phyloP scores from a whole-genome alignment of 345 rosid species.

The Melaleuca quinquenervia region DNA sequence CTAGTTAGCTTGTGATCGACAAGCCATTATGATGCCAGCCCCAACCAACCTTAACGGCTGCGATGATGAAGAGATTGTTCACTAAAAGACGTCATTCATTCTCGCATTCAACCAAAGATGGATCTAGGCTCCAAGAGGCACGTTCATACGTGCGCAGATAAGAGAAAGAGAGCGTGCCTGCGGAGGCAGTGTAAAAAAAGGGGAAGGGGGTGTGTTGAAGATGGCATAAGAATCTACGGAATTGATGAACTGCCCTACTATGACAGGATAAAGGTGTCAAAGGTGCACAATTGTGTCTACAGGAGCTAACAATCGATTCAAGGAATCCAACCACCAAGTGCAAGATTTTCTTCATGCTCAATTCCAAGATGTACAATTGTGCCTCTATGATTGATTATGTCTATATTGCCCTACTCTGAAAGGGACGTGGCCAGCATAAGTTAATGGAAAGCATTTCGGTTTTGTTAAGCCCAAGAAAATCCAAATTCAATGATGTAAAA shows the following conservation, averaged over 20 bases:
- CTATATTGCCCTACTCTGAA: neutral
- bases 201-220: neutral
- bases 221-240: neutral
- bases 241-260: neutral
- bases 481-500: neutral
- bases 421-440: neutral
- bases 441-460: neutral
- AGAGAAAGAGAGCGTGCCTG: neutral
- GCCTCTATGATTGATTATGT: neutral
- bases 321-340: neutral
- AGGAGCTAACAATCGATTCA: neutral
- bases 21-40: neutral
- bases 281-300: neutral
- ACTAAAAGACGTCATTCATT: neutral
- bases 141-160: neutral
- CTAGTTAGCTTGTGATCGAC: neutral
- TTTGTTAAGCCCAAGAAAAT: neutral
- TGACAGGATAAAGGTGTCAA: neutral
- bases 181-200: neutral
- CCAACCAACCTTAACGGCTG: neutral
- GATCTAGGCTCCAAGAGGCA: neutral
- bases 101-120: neutral
- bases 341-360: neutral
- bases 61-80: neutral
- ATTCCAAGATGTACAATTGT: neutral